Conservation (phyloP, 305 asterid genomes). For the Fraxinus sp. region DNA sequence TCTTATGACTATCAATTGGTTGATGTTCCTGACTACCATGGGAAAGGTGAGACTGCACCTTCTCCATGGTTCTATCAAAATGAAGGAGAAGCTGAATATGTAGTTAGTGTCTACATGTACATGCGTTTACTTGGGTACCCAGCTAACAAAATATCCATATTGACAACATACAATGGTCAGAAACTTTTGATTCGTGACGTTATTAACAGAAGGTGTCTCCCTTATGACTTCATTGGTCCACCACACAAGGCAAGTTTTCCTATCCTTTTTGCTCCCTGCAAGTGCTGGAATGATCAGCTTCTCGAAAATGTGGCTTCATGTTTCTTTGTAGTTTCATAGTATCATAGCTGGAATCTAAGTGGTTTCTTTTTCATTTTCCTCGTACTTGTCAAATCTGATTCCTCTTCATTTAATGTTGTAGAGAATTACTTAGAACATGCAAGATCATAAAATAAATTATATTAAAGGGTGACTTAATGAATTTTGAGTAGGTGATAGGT, state of each 20-base stretch:
- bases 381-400: background rate
- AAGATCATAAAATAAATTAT: constrained; percentile 15
- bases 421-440: background rate
- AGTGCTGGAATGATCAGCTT: constrained; percentile 2
- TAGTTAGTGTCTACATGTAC: constrained; percentile 87
- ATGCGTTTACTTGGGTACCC: constrained; percentile 98
- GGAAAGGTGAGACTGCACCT: constrained; percentile 94
- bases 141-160: constrained; percentile 85
- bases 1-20: constrained; percentile 86
- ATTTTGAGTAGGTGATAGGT: constrained; percentile 1
- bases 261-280: background rate
- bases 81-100: constrained; percentile 96
- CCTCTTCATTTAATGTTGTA: background rate
- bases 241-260: constrained; percentile 73
- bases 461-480: background rate
- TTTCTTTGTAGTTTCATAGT: background rate
- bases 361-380: background rate
- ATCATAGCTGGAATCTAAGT: background rate
- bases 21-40: constrained; percentile 87
- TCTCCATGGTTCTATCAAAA: constrained; percentile 99
- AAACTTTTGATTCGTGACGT: constrained; percentile 96
- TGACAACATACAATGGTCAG: constrained; percentile 98
- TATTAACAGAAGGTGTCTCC: constrained; percentile 82
- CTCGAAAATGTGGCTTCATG: constrained; percentile 4
- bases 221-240: constrained; percentile 86